Conservation (phyloP, 805 yeast genomes). For the Suhomyces canberraensis region DNA sequence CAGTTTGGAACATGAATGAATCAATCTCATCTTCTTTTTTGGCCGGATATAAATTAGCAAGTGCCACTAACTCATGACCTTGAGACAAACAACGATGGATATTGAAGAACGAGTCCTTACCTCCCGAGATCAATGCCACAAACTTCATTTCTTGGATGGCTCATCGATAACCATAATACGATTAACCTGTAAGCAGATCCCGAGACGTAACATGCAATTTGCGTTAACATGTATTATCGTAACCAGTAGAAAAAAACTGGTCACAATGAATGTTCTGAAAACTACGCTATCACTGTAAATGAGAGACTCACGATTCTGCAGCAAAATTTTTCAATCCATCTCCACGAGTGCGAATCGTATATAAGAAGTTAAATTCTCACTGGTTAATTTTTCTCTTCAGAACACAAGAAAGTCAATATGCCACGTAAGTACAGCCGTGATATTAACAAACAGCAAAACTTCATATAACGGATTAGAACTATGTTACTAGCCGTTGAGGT, state of each 20-base stretch:
- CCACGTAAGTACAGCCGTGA: slow-evolving; percentile 52
- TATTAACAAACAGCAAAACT: slow-evolving; percentile 3
- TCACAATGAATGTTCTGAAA: neutral
- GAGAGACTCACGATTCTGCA: neutral
- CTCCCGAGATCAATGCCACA: slow-evolving; percentile 90
- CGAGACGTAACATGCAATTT: no score
- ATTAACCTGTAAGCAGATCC: no score
- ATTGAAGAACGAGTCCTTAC: slow-evolving; percentile 92
- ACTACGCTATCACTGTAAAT: slow-evolving; percentile 2
- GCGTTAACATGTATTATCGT: slow-evolving; percentile 1
- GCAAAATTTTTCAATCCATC: slow-evolving; percentile 3
- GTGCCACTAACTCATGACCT: slow-evolving; percentile 82
- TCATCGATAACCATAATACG: no score
- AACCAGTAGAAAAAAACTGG: neutral
- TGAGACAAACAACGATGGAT: slow-evolving; percentile 78
- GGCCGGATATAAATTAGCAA: slow-evolving; percentile 79
- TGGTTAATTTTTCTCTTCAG: slow-evolving; percentile 5
- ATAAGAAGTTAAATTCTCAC: slow-evolving; percentile 3
- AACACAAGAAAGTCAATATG: slow-evolving; percentile 42
- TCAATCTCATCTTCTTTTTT: slow-evolving; percentile 62
- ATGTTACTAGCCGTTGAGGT: slow-evolving; percentile 41
- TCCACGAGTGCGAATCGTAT: neutral
- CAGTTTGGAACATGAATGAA: slow-evolving; percentile 97
- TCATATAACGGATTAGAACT: slow-evolving; percentile 2
- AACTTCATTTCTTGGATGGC: slow-evolving; percentile 80